phyloP scores from a whole-genome alignment of 345 rosid species.

The Eucalyptus sp. region DNA sequence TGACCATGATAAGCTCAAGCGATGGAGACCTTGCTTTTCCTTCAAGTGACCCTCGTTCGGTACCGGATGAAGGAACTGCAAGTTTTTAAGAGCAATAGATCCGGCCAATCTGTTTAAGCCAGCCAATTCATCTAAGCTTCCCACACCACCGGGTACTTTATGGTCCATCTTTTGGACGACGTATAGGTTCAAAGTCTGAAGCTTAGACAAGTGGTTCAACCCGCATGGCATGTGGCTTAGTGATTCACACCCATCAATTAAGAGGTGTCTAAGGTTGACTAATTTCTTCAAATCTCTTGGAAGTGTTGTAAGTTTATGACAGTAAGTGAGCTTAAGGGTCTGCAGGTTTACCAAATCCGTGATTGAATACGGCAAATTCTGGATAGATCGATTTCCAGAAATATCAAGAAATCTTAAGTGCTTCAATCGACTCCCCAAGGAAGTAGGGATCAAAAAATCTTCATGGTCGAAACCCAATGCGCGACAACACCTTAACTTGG shows the following conservation, averaged over 20 bases:
- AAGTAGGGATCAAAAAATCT: no score
- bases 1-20: rapidly evolving
- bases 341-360: background rate
- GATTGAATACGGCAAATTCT: background rate
- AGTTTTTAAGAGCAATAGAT: rapidly evolving
- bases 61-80: background rate
- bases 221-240: background rate
- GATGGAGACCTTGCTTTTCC: rapidly evolving
- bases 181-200: rapidly evolving
- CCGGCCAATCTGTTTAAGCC: rapidly evolving
- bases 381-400: background rate
- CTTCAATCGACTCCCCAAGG: no score
- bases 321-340: rapidly evolving
- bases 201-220: background rate
- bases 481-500: no score
- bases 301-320: rapidly evolving
- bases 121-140: rapidly evolving
- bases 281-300: background rate
- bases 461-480: no score
- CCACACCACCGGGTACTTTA: background rate
- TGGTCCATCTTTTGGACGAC: background rate
- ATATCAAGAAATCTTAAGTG: no score
- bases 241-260: rapidly evolving
- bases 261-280: background rate
- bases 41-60: rapidly evolving